phyloP scores from a whole-genome alignment of 2,329 filamentous ascomycete genomes.

The Pyricularia pennisetigena region DNA sequence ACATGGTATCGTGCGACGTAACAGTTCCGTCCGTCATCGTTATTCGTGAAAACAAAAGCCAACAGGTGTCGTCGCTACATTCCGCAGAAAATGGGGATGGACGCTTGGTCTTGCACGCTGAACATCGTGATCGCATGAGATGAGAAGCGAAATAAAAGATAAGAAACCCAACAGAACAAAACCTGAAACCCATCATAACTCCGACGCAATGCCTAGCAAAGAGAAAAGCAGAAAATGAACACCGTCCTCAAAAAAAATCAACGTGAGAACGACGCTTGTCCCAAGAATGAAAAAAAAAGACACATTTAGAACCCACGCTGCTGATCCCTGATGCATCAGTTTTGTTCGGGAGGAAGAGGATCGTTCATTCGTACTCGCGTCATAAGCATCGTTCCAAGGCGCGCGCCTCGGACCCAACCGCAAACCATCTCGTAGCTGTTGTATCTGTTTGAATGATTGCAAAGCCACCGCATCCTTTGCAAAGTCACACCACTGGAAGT shows the following conservation, averaged over 20 bases:
- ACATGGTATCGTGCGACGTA: neutral
- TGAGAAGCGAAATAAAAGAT: neutral
- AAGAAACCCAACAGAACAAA: neutral
- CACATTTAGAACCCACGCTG: neutral
- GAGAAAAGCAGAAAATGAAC: neutral
- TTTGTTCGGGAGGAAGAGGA: neutral
- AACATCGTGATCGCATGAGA: neutral
- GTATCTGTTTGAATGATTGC: neutral
- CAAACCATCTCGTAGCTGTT: neutral
- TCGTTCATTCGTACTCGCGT: neutral
- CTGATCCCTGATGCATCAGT: neutral
- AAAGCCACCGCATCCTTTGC: neutral
- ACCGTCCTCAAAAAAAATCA: neutral
- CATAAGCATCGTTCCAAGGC: neutral
- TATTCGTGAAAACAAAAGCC: neutral
- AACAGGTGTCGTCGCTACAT: neutral
- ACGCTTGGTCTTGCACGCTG: neutral
- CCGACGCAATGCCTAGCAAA: neutral
- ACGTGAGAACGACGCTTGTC: neutral
- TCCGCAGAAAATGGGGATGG: neutral
- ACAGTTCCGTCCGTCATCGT: neutral
- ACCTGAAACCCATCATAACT: neutral
- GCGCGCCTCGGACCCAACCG: neutral
- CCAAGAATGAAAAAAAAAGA: neutral
- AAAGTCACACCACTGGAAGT: neutral